Evolutionary conservation across 2,329 filamentous ascomycete species (phyloP).

Genomic region (Phialophora chinensis): DNA sequence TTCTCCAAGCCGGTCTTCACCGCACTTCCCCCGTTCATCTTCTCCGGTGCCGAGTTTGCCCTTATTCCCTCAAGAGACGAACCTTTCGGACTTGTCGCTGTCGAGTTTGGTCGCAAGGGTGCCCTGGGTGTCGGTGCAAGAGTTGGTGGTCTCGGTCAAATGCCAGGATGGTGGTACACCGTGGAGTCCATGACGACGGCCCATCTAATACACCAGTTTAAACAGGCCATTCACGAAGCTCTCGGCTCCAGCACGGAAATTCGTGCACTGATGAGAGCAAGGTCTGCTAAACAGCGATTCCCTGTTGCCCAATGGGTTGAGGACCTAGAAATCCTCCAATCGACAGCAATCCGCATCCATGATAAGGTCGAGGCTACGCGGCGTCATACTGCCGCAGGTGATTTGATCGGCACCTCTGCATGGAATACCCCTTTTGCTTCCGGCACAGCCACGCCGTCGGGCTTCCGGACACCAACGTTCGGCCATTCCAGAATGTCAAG

Average conservation of each 20-base stretch:
- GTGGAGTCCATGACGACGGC: conserved; percentile 68
- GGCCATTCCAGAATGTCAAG: conserved; percentile 44
- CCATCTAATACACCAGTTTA: conserved; percentile 70
- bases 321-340: conserved; percentile 67
- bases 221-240: conserved; percentile 66
- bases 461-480: conserved; percentile 46
- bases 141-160: conserved; percentile 71
- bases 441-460: conserved; percentile 39
- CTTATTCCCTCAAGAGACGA: conserved; percentile 72
- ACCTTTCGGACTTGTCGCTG: conserved; percentile 71
- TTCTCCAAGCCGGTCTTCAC: conserved; percentile 74
- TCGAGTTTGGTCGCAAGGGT: conserved; percentile 72
- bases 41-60: conserved; percentile 71
- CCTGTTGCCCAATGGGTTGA: conserved; percentile 71
- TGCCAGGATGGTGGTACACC: conserved; percentile 73
- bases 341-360: conserved; percentile 64
- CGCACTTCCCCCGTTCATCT: conserved; percentile 69
- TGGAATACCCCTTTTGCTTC: conserved; percentile 26
- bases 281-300: conserved; percentile 69
- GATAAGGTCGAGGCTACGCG: conserved; percentile 50
- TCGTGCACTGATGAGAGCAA: conserved; percentile 67
- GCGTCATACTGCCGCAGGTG: conserved; percentile 28
- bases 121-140: conserved; percentile 70
- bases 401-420: conserved; percentile 21
- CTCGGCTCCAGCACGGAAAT: conserved; percentile 62